These are phyloP conservation scores for Jacaranda copaia DNA, from an alignment of 257 asterid species.

Conservation along the genomic window DNA sequence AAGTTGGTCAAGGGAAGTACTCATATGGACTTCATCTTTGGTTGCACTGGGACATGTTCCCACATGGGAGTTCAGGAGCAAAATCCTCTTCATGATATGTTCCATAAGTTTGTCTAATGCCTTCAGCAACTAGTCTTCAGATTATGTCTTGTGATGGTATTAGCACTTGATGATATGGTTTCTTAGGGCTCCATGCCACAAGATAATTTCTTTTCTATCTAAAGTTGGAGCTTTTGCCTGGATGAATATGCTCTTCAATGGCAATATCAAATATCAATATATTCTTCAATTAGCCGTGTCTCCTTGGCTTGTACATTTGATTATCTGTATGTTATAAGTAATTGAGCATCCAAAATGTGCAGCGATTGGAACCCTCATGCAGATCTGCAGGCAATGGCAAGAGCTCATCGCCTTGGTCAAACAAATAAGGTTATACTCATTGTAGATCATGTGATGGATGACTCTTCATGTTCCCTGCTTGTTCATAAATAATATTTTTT, in stretches of 20 bases:
- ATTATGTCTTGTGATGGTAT: neutral
- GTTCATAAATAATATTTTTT: constrained; percentile 22
- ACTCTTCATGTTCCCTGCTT: constrained; percentile 36
- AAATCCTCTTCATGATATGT: no score
- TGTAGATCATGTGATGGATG: constrained; percentile 33
- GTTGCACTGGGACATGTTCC: neutral
- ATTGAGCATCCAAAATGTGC: constrained; percentile 47
- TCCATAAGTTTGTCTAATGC: neutral
- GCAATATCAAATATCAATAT: neutral
- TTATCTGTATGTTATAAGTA: constrained; percentile 30
- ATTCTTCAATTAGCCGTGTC: constrained; percentile 2
- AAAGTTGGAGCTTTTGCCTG: neutral
- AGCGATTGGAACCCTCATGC: constrained; percentile 99
- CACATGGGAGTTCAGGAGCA: neutral
- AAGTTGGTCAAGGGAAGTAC: neutral
- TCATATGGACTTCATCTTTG: neutral
- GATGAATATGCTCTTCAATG: neutral
- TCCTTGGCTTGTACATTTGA: constrained; percentile 23
- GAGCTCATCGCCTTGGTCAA: constrained; percentile 99
- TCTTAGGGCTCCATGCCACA: neutral
- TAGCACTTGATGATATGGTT: neutral
- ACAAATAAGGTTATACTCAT: constrained; percentile 80
- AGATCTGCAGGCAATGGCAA: constrained; percentile 99
- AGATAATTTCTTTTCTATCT: constrained; percentile 7
- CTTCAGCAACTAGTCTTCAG: neutral